Evolutionary conservation across 139 green algal species (phyloP), one percentile per base, ranked within the genome.

Genomic region (Asterochloris sp.): DNA sequence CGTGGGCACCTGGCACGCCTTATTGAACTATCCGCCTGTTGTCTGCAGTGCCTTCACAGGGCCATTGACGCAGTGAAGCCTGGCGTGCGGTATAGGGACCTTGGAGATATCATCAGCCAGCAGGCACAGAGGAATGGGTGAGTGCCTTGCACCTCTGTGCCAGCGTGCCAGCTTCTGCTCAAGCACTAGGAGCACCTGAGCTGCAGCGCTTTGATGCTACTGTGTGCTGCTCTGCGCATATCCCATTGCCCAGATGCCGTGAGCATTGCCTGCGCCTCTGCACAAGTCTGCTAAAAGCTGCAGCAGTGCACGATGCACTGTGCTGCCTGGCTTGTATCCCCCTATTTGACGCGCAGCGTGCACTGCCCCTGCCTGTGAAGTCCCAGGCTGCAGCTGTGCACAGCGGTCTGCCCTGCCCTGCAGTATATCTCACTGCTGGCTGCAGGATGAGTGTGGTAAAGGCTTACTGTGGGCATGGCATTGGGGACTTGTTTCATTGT

Each of bases 401-500:
- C 11, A 64, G 1, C 27, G n/a, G 24, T 19, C 28, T 64, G 60
- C 15, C 28, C 38, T 83, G 67, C 17, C 54, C 63, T 83, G 63
- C 38, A 8, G 79, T 64, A 2, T 10, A 26, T 69, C 24, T 76
- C 29, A 0, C 19, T 78, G 47, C 29, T 21, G 12, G 67, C 38
- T 78, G 64, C 91, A 94, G 91, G 54, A 85, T 96, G 60, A 88
- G 84, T 61, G 95, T 98, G 16, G 95, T 99, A 15, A 95, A 94
- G 75, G 89, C 95, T 0, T 99, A 98, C 85, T 99, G 96, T 85
- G 97, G 97, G 1, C 97, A 99, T 83, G 97, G 97, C 82, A 98
- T 99, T 73, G 94, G 96, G 61, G 91, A 98, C 75, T 89, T 98
- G 10, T 99, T 99, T 88, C 97, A 99, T 86, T 99, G 97, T 79